Evolutionary conservation across 768 basidiomycete species (phyloP), one percentile per base, ranked within the genome.

Genomic region (Chalciporus pseudorubinellus): DNA sequence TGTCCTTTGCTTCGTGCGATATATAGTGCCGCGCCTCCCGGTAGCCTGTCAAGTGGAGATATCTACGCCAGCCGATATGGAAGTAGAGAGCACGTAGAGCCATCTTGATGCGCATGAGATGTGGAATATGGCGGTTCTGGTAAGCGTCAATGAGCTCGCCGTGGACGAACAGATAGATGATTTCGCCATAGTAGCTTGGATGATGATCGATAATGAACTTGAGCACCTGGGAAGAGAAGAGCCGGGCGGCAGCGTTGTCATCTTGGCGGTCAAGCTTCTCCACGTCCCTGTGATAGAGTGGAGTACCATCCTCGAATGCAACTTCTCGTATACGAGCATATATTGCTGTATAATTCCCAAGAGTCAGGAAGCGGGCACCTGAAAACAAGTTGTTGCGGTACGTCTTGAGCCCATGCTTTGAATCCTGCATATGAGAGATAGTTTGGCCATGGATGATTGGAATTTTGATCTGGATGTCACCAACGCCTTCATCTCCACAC

Each of bases 241-340:
- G 53, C 0, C 72, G 66, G 3, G 66, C 48, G 0, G 76, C 77
- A 0, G 76, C 76, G 51, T 60, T 64, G 53, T 79, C 74, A 57
- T 78, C 77, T 62, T 79, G 75, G 0, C 68, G 55, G 47, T 79
- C 75, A 0, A 75, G 24, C 40, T 70, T 70, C 16, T 72, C 68
- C 2, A 78, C 70, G 52, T 67, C 69, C 0, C 60, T 55, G 18
- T 39, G 45, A 42, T 55, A 63, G 1, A 70, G 52, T 1, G 68
- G 65, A 14, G 55, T 16, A 19, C 7, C 8, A 39, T 6, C 10
- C n/a, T 48, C 44, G 6, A 31, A 18, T 21, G 44, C 28, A 33
- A 39, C 12, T 41, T 39, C 42, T 44, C 44, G 39, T 18, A 33
- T n/a, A 4, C 11, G 12, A n/a, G 19, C 18, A 19, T 42, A 50